Conservation (phyloP, 1,284 basidiomycete species). For the Tylopilus sp. region DNA sequence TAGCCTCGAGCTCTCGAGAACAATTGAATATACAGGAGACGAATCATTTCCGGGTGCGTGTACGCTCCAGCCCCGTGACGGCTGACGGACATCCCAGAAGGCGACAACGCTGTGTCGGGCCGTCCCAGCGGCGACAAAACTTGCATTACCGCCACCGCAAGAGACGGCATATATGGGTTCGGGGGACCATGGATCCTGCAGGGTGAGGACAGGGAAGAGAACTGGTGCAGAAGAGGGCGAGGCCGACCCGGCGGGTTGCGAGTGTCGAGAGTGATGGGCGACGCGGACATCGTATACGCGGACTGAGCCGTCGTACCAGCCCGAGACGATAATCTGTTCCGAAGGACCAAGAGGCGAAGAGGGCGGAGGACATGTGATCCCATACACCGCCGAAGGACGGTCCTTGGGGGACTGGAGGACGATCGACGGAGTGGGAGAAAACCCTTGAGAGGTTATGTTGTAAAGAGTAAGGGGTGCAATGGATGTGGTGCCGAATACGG, state of each 20-base stretch:
- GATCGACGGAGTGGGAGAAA: slow-evolving; percentile 46
- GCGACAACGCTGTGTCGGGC: slow-evolving; percentile 71
- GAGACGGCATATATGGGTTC: slow-evolving; percentile 73
- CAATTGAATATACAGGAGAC: slow-evolving; percentile 68
- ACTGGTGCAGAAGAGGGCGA: slow-evolving; percentile 21
- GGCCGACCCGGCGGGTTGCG: background rate
- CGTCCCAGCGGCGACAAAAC: slow-evolving; percentile 65
- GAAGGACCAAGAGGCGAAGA: slow-evolving; percentile 63
- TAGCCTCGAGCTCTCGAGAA: slow-evolving; percentile 67
- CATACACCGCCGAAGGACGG: slow-evolving; percentile 63
- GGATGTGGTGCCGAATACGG: slow-evolving; percentile 64
- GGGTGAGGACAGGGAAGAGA: slow-evolving; percentile 52
- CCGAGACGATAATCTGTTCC: slow-evolving; percentile 68
- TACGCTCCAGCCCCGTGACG: slow-evolving; percentile 63
- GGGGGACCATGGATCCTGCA: slow-evolving; percentile 61
- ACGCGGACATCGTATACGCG: slow-evolving; percentile 68
- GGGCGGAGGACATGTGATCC: slow-evolving; percentile 54
- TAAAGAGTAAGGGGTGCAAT: slow-evolving; percentile 55
- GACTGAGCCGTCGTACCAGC: slow-evolving; percentile 75
- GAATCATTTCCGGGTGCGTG: slow-evolving; percentile 71
- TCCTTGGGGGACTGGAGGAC: slow-evolving; percentile 40
- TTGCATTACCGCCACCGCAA: slow-evolving; percentile 61
- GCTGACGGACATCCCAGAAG: slow-evolving; percentile 70
- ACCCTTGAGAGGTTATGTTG: slow-evolving; percentile 42
- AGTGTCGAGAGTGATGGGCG: slow-evolving; percentile 21